Percentiles rank a stretch among this genome's conserved stretches.
Evolutionary conservation across 306 rosid species (phyloP).

Genomic region (Delonix regia): DNA sequence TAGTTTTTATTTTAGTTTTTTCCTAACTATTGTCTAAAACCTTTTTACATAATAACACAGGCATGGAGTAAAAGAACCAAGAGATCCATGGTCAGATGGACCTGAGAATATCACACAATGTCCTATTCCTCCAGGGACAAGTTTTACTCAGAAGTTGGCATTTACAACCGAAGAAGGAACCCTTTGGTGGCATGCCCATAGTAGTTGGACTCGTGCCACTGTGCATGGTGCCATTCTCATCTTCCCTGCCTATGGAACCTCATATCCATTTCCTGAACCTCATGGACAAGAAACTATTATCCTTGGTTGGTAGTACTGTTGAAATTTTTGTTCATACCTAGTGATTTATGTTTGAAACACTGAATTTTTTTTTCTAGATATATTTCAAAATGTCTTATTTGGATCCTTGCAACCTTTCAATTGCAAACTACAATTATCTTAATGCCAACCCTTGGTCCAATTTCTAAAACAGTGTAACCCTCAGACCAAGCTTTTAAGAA

Average conservation of each 20-base stretch:
- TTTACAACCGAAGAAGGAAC: conserved; percentile 53
- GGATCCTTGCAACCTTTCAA: no score
- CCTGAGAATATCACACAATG: conserved; percentile 50
- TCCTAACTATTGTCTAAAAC: no score
- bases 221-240: conserved; percentile 55
- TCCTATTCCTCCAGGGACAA: conserved; percentile 47
- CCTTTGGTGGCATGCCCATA: conserved; percentile 69
- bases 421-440: no score
- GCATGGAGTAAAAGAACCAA: conserved; percentile 47
- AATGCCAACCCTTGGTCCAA: no score
- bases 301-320: conserved; percentile 31
- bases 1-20: no score
- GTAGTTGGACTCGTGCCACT: conserved; percentile 54
- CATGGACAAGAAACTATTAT: conserved; percentile 40
- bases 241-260: conserved; percentile 33
- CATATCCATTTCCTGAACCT: conserved; percentile 45
- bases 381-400: no score
- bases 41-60: background rate
- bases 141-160: conserved; percentile 37
- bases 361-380: no score
- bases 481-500: no score
- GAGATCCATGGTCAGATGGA: conserved; percentile 48
- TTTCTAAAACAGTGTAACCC: no score
- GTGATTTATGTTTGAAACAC: no score
- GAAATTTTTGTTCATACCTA: background rate